Conservation (phyloP, 1,284 basidiomycete species). For the Ceratobasidium sp. region DNA sequence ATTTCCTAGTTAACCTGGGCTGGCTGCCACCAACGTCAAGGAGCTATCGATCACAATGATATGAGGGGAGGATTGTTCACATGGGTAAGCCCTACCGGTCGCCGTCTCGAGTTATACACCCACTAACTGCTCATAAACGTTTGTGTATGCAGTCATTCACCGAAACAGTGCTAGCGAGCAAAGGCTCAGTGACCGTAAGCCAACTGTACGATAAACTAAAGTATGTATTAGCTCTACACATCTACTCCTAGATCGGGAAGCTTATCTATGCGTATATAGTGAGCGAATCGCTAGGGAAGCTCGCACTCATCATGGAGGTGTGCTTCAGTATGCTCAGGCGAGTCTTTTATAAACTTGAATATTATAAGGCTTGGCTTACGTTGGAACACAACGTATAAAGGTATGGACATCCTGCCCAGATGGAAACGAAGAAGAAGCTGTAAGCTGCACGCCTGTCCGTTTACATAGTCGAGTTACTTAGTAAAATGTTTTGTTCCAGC, state of each 20-base stretch:
- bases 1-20: neutral
- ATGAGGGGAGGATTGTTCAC: neutral
- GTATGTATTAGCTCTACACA: neutral
- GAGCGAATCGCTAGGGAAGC: neutral
- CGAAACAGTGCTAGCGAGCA: neutral
- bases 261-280: neutral
- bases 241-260: too few species aligned
- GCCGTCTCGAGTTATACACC: neutral
- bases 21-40: neutral
- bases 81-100: neutral
- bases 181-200: neutral
- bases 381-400: neutral
- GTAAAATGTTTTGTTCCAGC: too few species aligned
- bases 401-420: neutral
- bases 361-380: neutral
- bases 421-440: neutral
- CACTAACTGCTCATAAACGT: neutral
- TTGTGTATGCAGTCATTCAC: neutral
- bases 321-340: neutral
- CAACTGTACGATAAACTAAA: neutral
- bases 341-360: neutral
- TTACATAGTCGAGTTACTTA: neutral
- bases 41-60: neutral
- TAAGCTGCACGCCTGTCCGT: neutral
- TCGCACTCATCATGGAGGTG: neutral